phyloP scores from a whole-genome alignment of 441 rosid species.

The Rhodomyrtus psidioides region DNA sequence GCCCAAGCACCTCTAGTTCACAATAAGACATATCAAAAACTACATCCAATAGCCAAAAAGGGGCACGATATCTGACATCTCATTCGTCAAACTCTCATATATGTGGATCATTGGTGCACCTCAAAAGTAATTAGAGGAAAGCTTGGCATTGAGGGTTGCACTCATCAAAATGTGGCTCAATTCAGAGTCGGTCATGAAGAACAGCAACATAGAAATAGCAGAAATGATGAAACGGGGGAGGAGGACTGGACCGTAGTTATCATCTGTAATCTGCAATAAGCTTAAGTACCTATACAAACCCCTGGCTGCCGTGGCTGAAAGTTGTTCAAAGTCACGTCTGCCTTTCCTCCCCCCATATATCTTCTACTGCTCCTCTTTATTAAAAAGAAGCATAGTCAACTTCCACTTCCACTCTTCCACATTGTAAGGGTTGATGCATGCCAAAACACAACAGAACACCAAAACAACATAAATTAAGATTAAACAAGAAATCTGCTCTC shows the following conservation, averaged over 20 bases:
- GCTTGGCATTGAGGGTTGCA: slow-evolving; percentile 91
- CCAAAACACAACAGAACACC: slow-evolving; percentile 24
- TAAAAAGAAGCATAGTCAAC: slow-evolving; percentile 79
- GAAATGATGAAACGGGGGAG: neutral
- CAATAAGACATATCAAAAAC: neutral
- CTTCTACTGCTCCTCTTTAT: slow-evolving; percentile 66
- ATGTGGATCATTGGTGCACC: slow-evolving; percentile 88
- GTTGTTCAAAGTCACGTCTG: slow-evolving; percentile 81
- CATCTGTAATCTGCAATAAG: neutral
- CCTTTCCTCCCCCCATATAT: slow-evolving; percentile 87
- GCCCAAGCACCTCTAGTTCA: neutral
- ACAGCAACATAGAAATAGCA: slow-evolving; percentile 9
- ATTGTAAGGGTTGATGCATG: slow-evolving; percentile 64
- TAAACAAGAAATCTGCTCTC: neutral
- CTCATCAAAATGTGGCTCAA: slow-evolving; percentile 89
- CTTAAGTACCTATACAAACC: slow-evolving; percentile 57
- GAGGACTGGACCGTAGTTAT: neutral
- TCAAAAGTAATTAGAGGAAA: slow-evolving; percentile 79
- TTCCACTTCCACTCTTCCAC: slow-evolving; percentile 82
- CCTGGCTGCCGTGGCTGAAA: slow-evolving; percentile 64
- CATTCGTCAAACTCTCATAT: slow-evolving; percentile 44
- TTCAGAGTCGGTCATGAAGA: slow-evolving; percentile 80
- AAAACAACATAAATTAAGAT: neutral
- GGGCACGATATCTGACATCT: neutral
- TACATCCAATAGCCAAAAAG: neutral